Evolutionary conservation across 202 grass and related monocot genomes (phyloP).

Genomic region (Digitaria exilis): DNA sequence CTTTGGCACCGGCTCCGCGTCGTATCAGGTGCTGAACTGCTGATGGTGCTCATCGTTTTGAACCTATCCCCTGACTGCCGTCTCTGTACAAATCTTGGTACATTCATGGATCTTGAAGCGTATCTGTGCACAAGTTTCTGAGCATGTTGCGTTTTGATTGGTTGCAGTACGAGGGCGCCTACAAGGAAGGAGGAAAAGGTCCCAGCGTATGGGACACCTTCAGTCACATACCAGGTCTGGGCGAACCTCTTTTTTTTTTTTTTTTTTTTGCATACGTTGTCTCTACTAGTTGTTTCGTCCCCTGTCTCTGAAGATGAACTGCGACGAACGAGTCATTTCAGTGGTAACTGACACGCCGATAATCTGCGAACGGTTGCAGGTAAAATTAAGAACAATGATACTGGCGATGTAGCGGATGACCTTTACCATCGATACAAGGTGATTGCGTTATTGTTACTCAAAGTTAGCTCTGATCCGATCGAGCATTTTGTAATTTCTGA

Average conservation of each 20-base stretch:
- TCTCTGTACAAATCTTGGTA: background rate
- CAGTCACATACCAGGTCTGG: constrained; percentile 56
- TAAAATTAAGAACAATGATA: constrained; percentile 56
- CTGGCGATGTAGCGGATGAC: constrained; percentile 61
- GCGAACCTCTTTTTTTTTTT: too few relatives aligned
- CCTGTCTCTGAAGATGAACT: background rate
- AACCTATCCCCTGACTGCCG: background rate
- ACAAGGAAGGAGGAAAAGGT: constrained; percentile 50
- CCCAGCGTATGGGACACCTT: constrained; percentile 56
- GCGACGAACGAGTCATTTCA: background rate
- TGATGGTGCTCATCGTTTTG: too few relatives aligned
- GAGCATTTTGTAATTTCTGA: background rate
- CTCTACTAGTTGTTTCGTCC: background rate
- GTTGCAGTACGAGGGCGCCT: constrained; percentile 66
- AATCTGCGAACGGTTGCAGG: constrained; percentile 30
- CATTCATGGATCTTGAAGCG: background rate
- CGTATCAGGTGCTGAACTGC: constrained; percentile 56
- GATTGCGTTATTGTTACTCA: background rate
- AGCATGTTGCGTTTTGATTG: background rate
- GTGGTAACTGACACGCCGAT: background rate
- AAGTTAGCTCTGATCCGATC: too few relatives aligned
- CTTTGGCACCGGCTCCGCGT: constrained; percentile 64
- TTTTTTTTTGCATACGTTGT: background rate
- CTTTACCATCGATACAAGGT: constrained; percentile 79
- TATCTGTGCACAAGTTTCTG: background rate